Percentiles rank a stretch among this genome's conserved stretches.
Conservation (phyloP, 225 moss, liverwort and hornwort genomes). For the Marchantia paleacea region DNA sequence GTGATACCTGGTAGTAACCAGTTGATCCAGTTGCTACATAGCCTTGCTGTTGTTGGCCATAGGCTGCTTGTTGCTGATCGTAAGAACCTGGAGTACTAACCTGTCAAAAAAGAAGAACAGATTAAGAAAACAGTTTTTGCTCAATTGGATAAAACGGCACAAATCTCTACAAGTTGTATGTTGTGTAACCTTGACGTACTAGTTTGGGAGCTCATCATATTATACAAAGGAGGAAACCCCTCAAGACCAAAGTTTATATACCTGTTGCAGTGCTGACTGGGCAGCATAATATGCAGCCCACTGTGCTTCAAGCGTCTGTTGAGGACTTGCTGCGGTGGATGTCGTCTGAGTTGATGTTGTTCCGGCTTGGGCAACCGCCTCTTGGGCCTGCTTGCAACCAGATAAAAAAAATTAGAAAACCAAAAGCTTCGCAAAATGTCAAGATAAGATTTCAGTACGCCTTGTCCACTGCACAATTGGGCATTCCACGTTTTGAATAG, state of each 20-base stretch:
- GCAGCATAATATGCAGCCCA: constrained; percentile 57
- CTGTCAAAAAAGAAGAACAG: constrained; percentile 16
- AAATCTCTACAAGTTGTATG: not conserved
- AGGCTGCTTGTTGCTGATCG: constrained; percentile 35
- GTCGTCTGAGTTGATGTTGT: constrained; percentile 25
- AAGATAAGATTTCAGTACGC: not conserved
- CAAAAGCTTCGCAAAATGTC: not conserved
- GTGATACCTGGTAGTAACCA: constrained; percentile 43
- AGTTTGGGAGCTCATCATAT: not conserved
- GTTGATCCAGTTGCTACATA: constrained; percentile 18
- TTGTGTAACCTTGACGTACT: not conserved
- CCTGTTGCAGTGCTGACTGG: constrained; percentile 45
- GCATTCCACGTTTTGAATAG: not conserved
- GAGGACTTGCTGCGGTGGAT: constrained; percentile 23
- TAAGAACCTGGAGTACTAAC: constrained; percentile 23
- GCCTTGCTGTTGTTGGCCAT: constrained; percentile 22
- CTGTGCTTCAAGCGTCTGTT: constrained; percentile 44
- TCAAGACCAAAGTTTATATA: not conserved
- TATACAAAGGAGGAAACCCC: not conserved
- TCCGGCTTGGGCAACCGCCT: constrained; percentile 37
- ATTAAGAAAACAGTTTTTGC: not conserved
- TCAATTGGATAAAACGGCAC: not conserved
- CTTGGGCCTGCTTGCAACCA: constrained; percentile 38
- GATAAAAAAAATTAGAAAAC: not conserved
- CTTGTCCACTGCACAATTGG: not conserved